Base-by-base conservation (phyloP, 306 rosid genomes). In the Mucuna pruriens region DNA sequence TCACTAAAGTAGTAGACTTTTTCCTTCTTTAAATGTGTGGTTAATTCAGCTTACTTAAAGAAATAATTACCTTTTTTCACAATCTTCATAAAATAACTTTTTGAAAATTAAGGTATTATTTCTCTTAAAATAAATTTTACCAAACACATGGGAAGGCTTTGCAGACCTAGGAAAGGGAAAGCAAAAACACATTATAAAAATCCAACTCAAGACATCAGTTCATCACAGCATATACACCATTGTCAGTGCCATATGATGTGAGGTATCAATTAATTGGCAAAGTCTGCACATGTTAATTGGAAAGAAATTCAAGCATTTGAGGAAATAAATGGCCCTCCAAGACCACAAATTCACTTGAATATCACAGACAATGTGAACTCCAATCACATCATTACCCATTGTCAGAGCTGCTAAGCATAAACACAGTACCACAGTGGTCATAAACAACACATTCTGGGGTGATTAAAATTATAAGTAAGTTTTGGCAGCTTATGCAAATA, bases 321-420 rank as follows among this genome's bases (percentile, higher is more conserved):
- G 73, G 40, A 85, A 63, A 16, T 33, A 71, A 74, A 78, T 31
- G 26, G 17, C 65, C 25, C 70, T 75, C 68, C 4, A 46, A 55
- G 83, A 57, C 82, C 68, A 78, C 72, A 82, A 73, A 65, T 72
- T 78, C 61, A 75, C 82, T 67, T 22, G 29, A 76, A 74, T 75
- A 57, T 72, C 52, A 65, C 15, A 49, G 80, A 67, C 42, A 74
- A 49, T 34, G 67, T 63, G 76, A 79, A 60, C 78, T 71, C 45
- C 76, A 36, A 55, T 39, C 62, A 84, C 51, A 84, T 55, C 73
- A 54, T 71, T 44, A 86, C 74, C 11, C 20, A 58, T 48, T 42
- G 79, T 84, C 67, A 60, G 69, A 82, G 84, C 86, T 45, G 66
- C 65, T 31, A 74, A 73, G 25, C 80, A 73, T 58, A 85, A 81